Evolutionary conservation across 768 basidiomycete genomes (phyloP), one percentile per base, ranked within the genome.

Genomic region (Scleroderma citrinum): DNA sequence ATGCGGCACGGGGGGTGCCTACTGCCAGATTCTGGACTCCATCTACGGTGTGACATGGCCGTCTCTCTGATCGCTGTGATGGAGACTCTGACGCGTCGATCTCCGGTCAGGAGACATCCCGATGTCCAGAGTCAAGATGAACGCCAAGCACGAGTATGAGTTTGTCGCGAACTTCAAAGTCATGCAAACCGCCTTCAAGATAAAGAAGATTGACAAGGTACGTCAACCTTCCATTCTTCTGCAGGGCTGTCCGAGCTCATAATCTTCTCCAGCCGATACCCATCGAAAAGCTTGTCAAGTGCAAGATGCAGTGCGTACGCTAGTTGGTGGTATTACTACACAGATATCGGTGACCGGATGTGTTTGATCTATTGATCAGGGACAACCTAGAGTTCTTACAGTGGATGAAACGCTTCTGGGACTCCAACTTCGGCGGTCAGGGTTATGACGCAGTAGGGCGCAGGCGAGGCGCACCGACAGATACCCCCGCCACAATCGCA

Each of bases 361-460:
- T 48, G 16, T 16, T 17, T 20, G 42, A 44, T 23, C 42, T 36
- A 44, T 50, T 44, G 29, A 42, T 31, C 59, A 90, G 89, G 69
- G 96, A 98, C 69, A 99, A 99, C 68, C 84, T 99, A 57, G 96
- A 99, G 63, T 98, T 99, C 73, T 68, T 94, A 49, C 96, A 99
- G 69, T 99, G 95, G 95, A 78, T 91, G 60, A 92, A 92, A 64
- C 85, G 87, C 20, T 97, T 85, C 69, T 98, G 96, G 95, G 93
- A 98, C 59, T 69, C 80, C 23, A 92, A 94, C 73, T 93, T 83
- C 64, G 81, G 83, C 16, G 95, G 93, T 3, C 82, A 87, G 50
- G 81, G 75, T 6, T 98, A 98, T 62, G 92, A 97, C 63, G 74
- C 96, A 1, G 81, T 84, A 0, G 88, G 73, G 7, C 81, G 94